Conservation (phyloP, 495 filamentous ascomycete genomes). For the Penicillium verhagenii region DNA sequence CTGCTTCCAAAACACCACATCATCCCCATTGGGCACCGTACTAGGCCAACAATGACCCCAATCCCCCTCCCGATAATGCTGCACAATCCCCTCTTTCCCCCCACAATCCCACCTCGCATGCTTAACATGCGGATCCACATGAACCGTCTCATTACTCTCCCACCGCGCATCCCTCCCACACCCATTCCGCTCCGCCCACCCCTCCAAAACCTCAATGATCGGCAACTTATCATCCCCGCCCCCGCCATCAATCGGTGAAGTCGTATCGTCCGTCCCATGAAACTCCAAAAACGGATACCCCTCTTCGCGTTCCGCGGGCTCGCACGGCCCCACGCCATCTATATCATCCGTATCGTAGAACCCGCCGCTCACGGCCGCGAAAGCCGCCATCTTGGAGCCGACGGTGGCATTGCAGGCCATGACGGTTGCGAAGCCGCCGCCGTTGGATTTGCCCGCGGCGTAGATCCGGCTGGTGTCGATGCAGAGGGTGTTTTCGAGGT, state of each 20-base stretch:
- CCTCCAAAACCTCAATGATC: constrained; percentile 32
- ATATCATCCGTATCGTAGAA: constrained; percentile 38
- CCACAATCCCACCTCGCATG: constrained; percentile 38
- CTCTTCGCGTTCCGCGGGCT: constrained; percentile 11
- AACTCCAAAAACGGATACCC: constrained; percentile 47
- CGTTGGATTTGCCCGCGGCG: constrained; percentile 59
- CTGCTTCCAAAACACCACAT: neutral
- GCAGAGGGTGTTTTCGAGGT: constrained; percentile 42
- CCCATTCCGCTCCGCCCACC: constrained; percentile 39
- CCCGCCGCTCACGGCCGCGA: constrained; percentile 41
- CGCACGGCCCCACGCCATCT: constrained; percentile 27
- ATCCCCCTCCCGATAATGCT: constrained; percentile 47
- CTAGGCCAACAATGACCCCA: constrained; percentile 48
- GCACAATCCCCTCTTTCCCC: constrained; percentile 34
- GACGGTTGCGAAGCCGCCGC: constrained; percentile 53
- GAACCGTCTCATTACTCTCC: constrained; percentile 23
- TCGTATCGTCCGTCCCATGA: constrained; percentile 46
- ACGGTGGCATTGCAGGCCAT: constrained; percentile 50
- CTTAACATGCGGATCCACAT: constrained; percentile 19
- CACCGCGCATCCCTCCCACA: constrained; percentile 13
- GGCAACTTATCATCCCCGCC: constrained; percentile 10
- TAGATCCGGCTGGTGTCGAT: constrained; percentile 54
- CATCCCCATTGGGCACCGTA: constrained; percentile 39
- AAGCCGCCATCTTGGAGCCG: constrained; percentile 43
- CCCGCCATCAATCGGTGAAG: constrained; percentile 23